Evolutionary conservation across 768 basidiomycete genomes (phyloP).

Genomic region (Hygrophorus pudorinus): DNA sequence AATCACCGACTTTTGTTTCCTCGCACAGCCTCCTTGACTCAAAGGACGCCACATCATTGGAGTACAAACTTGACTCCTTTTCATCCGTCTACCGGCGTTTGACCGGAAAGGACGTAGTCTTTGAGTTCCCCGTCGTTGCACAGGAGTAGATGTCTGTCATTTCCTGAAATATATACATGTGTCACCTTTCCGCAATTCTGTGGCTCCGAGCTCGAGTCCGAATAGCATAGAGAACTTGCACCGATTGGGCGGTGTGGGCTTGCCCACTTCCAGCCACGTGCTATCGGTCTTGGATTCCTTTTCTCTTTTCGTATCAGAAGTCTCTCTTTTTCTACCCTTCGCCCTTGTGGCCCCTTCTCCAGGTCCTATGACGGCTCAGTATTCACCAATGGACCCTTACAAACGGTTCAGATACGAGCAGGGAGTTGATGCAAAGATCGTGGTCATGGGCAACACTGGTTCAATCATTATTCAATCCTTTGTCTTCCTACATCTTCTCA

Average conservation of each 20-base stretch:
- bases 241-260: too few species aligned
- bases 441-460: conserved; percentile 81
- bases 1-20: not conserved
- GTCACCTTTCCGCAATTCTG: too few species aligned
- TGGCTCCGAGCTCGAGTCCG: too few species aligned
- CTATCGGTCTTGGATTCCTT: too few species aligned
- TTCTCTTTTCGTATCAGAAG: conserved; percentile 20
- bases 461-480: conserved; percentile 4
- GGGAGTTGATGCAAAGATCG: conserved; percentile 90
- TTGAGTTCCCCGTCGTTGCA: conserved; percentile 77
- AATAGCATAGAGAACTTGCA: too few species aligned
- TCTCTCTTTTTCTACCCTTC: conserved; percentile 22
- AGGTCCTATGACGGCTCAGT: conserved; percentile 40
- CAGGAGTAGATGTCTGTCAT: conserved; percentile 43
- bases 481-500: conserved; percentile 5
- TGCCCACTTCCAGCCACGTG: too few species aligned
- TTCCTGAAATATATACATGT: too few species aligned
- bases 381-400: conserved; percentile 56
- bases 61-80: conserved; percentile 99
- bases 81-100: conserved; percentile 91
- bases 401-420: conserved; percentile 63
- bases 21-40: conserved; percentile 84
- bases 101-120: conserved; percentile 95
- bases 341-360: conserved; percentile 36
- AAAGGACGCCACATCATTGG: conserved; percentile 94